Conservation (phyloP, 345 rosid genomes). For the Mercurialis annua region DNA sequence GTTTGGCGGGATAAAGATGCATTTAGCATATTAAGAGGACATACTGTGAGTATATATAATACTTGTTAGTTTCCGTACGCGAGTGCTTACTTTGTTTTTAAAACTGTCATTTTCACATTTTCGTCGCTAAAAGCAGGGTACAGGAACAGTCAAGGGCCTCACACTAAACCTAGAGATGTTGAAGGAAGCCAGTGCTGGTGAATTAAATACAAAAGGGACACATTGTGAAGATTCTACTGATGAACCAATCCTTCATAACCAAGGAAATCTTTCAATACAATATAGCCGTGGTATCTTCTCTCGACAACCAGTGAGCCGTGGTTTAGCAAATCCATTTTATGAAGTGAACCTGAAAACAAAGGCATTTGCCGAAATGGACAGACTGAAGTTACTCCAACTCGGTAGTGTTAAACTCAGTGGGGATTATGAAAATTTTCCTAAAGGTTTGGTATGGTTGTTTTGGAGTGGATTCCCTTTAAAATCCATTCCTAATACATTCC, state of each 20-base stretch:
- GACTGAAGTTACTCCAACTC: constrained; percentile 11
- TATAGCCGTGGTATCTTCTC: not conserved
- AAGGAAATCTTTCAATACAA: not conserved
- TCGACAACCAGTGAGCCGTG: not conserved
- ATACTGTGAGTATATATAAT: not conserved
- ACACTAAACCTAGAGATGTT: not conserved
- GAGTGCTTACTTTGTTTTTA: not conserved
- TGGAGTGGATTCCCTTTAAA: constrained; percentile 11
- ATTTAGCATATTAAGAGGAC: constrained; percentile 6
- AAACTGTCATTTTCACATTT: not conserved
- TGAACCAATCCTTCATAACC: not conserved
- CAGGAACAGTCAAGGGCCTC: constrained; percentile 10
- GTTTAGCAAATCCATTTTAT: not conserved
- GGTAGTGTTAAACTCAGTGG: constrained; percentile 1
- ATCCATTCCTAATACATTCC: not conserved
- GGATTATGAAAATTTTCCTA: constrained; percentile 9
- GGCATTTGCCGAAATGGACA: constrained; percentile 1
- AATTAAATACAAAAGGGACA: not conserved
- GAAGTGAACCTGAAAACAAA: constrained; percentile 6
- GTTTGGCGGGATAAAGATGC: constrained; percentile 12
- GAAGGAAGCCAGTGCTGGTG: not conserved
- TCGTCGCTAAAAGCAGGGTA: constrained; percentile 7
- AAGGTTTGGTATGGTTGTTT: constrained; percentile 15
- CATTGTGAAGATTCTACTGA: not conserved
- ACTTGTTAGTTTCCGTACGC: not conserved